Base-by-base conservation (phyloP, 345 rosid genomes). In the Theobroma cacao region DNA sequence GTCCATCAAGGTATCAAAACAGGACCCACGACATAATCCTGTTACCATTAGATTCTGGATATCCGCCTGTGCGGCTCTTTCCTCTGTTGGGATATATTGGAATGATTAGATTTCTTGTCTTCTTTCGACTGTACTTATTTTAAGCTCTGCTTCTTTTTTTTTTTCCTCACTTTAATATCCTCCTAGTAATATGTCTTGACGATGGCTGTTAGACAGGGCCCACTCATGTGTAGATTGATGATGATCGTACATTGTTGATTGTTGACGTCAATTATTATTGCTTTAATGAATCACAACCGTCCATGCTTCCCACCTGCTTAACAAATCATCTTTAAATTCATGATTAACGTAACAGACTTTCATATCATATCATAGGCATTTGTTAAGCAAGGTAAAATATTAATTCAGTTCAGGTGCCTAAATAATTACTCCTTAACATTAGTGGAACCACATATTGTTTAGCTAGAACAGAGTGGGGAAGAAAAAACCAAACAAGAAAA, bases 81-180 rank as follows among this genome's bases (percentile, higher is more conserved):
- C 24, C 17, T n/a, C 22, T 17, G 24, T 63, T 17, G 1, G 24
- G 3, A 36, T 18, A 5, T 60, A 60, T 12, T n/a, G 50, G 30
- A 74, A 59, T 76, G 75, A 79, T 84, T 73, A 38, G 41, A 73
- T 67, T 72, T 60, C 74, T 48, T 81, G 84, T 79, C 82, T n/a
- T n/a, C 45, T 52, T 60, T 43, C 67, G 43, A 71, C 67, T 64
- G 30, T 48, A 26, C 1, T 45, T 31, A 17, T 41, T 24, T 50
- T 69, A 3, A 26, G 1, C 5, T 5, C 24, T 26, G n/a, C n/a
- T 31, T 62, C 6, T 62, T 31, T 30, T 14, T 30, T 62, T 31
- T 14, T 43, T 10, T 40, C 8, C 8, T 7, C 14, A 58, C 34
- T 30, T 61, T 5, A 61, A 62, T 33, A 1, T 24, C 36, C 20